Conservation (phyloP, 345 rosid species). For the Alliaria petiolata region DNA sequence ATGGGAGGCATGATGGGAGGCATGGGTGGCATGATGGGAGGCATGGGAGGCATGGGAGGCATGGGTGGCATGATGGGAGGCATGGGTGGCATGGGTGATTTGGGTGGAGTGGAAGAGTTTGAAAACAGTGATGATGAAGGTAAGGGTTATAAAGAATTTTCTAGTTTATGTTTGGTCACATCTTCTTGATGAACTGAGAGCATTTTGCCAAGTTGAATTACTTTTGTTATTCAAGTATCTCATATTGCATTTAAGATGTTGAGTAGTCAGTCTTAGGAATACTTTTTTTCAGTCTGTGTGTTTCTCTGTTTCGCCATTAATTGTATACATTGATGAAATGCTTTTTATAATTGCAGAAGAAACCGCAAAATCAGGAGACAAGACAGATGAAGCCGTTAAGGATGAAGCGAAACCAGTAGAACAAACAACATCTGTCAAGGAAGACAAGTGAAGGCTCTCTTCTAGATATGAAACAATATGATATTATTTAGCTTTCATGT, state of each 20-base stretch:
- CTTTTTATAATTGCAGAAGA: slow-evolving; percentile 7
- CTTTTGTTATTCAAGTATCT: not conserved
- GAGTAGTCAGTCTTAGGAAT: not conserved
- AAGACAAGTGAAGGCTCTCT: slow-evolving; percentile 19
- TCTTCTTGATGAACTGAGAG: not conserved
- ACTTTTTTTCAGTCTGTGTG: not conserved
- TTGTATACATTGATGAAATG: not conserved
- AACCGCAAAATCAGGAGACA: slow-evolving; percentile 20
- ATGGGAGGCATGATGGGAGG: slow-evolving; percentile 30
- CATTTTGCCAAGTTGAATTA: not conserved
- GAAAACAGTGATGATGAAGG: slow-evolving; percentile 95
- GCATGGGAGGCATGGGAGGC: slow-evolving; percentile 4
- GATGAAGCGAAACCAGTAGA: slow-evolving; percentile 22
- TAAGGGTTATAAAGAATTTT: slow-evolving; percentile 20
- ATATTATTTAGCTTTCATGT: slow-evolving; percentile 2
- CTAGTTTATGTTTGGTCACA: slow-evolving; percentile 3
- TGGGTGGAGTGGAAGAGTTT: slow-evolving; percentile 49
- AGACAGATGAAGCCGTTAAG: slow-evolving; percentile 7
- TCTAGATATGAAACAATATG: slow-evolving; percentile 8
- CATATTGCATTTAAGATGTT: not conserved
- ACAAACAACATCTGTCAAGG: slow-evolving; percentile 19
- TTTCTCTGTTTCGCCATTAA: not conserved
- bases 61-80: slow-evolving; percentile 30
- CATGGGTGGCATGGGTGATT: slow-evolving; percentile 26
- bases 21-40: slow-evolving; percentile 41